Evolutionary conservation across 2,329 filamentous ascomycete species (phyloP).

Genomic region (Ascochyta clinopodiicola): DNA sequence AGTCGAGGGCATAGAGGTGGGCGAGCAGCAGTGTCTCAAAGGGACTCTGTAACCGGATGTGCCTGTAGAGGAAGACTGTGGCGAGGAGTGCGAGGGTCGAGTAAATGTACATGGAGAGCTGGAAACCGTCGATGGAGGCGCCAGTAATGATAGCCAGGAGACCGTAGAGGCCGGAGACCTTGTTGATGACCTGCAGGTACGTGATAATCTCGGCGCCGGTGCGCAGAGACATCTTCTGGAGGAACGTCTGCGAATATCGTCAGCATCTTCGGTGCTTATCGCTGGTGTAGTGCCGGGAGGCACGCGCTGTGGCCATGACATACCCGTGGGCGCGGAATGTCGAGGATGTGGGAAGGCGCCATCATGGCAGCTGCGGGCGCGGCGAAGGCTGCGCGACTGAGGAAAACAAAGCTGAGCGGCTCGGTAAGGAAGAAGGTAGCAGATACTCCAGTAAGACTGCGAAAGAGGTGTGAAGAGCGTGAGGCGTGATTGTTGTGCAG

Average conservation of each 20-base stretch:
- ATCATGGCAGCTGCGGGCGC: slow-evolving; percentile 32
- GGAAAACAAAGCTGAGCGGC: slow-evolving; percentile 2
- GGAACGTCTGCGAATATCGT: slow-evolving; percentile 69
- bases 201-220: slow-evolving; percentile 87
- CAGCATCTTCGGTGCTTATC: slow-evolving; percentile 13
- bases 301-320: slow-evolving; percentile 18
- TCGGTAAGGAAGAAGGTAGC: slow-evolving; percentile 13
- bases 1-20: slow-evolving; percentile 86
- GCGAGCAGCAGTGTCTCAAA: slow-evolving; percentile 82
- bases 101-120: slow-evolving; percentile 92
- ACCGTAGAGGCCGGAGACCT: slow-evolving; percentile 88
- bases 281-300: slow-evolving; percentile 6
- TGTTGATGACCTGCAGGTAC: slow-evolving; percentile 85
- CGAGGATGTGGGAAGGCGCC: slow-evolving; percentile 42
- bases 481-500: slow-evolving; percentile 4
- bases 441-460: slow-evolving; percentile 27
- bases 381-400: not conserved
- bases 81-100: slow-evolving; percentile 74
- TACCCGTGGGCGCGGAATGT: slow-evolving; percentile 50
- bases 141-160: slow-evolving; percentile 88
- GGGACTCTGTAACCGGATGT: slow-evolving; percentile 79
- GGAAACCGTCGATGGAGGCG: slow-evolving; percentile 79
- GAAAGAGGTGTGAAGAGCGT: not conserved
- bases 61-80: slow-evolving; percentile 74
- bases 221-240: slow-evolving; percentile 84